Evolutionary conservation across 805 yeast genomes (phyloP), one percentile per base, ranked within the genome.

Genomic region (Torulaspora delbrueckii): DNA sequence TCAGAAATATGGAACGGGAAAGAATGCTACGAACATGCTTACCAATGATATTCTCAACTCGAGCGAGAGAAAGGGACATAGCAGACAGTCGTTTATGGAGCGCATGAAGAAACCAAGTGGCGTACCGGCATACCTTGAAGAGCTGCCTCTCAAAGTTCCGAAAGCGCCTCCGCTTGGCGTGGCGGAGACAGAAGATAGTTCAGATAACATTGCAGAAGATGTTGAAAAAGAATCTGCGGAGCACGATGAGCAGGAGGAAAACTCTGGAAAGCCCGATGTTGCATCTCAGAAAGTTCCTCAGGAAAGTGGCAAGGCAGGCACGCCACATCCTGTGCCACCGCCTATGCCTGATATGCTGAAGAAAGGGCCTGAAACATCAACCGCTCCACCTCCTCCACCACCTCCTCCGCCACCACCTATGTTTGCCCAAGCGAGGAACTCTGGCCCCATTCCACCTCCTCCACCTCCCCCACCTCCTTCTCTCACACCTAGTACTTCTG

Each of bases 391-490:
- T 12, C 42, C 41, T 16, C 41, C 61, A 2, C 58, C 51, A 8
- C 51, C 63, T 14, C 55, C 53, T 5, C 53, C 56, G 5, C 58
- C 58, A 1, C 46, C 53, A 24, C 50, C 50, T 12, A 26, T 47
- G 25, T 42, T 37, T 33, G 41, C 34, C 18, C n/a, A 18, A 8
- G 12, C 32, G 16, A 10, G n/a, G 12, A 13, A 12, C 5, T 33
- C 45, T 31, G 37, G 42, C 6, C 13, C 39, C 10, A 24, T 14
- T n/a, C 47, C 26, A 30, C 37, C 36, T 45, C 43, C 54, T 6
- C 58, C 36, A 46, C 43, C 54, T 6, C 58, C 63, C 3, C 65
- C 66, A 3, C 63, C 70, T n/a, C 69, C 70, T 14, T 56, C 66
- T 12, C 52, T 53, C 5, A 40, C 55, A 22, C 40, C 55, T 3